phyloP scores from a whole-genome alignment of 805 yeast species.

The Wickerhamomyces ciferrii region DNA sequence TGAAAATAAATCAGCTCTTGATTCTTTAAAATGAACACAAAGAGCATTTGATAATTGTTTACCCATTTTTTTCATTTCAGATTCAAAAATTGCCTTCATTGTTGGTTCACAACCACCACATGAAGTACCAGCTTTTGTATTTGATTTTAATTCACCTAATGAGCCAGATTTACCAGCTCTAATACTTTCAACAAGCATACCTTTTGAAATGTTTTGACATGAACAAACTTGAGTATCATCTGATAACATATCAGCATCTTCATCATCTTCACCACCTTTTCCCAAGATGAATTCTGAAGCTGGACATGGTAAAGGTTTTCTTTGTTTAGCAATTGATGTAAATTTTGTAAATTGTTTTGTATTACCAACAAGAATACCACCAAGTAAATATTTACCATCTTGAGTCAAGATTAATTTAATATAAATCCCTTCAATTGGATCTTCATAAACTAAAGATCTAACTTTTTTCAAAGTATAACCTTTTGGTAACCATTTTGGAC shows the following conservation, averaged over 20 bases:
- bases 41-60: slow-evolving; percentile 25
- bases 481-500: slow-evolving; percentile 29
- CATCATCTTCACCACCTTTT: slow-evolving; percentile 20
- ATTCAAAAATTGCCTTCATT: slow-evolving; percentile 28
- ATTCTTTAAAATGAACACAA: slow-evolving; percentile 29
- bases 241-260: slow-evolving; percentile 24
- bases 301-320: slow-evolving; percentile 25
- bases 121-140: slow-evolving; percentile 33
- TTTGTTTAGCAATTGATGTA: slow-evolving; percentile 21
- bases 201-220: slow-evolving; percentile 30
- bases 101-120: slow-evolving; percentile 35
- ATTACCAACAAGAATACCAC: slow-evolving; percentile 32
- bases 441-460: slow-evolving; percentile 24
- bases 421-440: slow-evolving; percentile 29
- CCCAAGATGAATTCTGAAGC: slow-evolving; percentile 28
- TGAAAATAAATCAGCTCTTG: slow-evolving; percentile 30
- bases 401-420: slow-evolving; percentile 27
- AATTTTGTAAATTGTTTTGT: slow-evolving; percentile 27
- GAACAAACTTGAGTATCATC: slow-evolving; percentile 33
- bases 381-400: slow-evolving; percentile 30
- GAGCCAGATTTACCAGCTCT: slow-evolving; percentile 23
- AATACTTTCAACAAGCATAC: slow-evolving; percentile 24
- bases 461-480: slow-evolving; percentile 18
- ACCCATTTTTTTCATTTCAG: slow-evolving; percentile 30
- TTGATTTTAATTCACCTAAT: slow-evolving; percentile 26